Evolutionary conservation across 2,329 filamentous ascomycete species (phyloP).

Genomic region (Penicillium sp.): DNA sequence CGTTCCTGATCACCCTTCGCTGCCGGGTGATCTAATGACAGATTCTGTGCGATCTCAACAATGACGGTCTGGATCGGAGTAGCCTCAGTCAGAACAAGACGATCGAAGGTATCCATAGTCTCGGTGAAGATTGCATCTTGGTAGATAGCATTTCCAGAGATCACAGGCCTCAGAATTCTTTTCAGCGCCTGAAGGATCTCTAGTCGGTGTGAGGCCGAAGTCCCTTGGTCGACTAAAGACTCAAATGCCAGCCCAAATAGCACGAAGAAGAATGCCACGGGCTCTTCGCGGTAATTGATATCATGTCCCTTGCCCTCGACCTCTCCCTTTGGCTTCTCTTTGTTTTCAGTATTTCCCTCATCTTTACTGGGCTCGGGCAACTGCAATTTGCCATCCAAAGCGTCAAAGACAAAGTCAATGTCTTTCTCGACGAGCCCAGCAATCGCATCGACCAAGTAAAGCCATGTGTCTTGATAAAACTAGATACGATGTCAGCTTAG

Average conservation of each 20-base stretch:
- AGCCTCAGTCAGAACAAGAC: conserved; percentile 87
- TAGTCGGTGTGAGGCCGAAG: conserved; percentile 74
- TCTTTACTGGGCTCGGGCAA: conserved; percentile 28
- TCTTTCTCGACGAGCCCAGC: conserved; percentile 97
- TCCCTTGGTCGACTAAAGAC: conserved; percentile 80
- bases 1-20: conserved; percentile 68
- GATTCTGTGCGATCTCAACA: conserved; percentile 85
- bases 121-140: conserved; percentile 94
- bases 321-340: conserved; percentile 20
- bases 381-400: conserved; percentile 76
- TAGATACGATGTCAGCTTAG: conserved; percentile 24
- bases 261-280: conserved; percentile 98
- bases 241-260: conserved; percentile 96
- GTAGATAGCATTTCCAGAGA: conserved; percentile 95
- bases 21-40: conserved; percentile 89
- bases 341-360: conserved; percentile 20
- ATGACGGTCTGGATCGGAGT: conserved; percentile 88
- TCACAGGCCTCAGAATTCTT: conserved; percentile 91
- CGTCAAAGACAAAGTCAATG: conserved; percentile 96
- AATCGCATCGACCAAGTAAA: conserved; percentile 95
- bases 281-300: conserved; percentile 97
- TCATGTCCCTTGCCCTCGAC: conserved; percentile 64
- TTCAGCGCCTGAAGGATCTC: conserved; percentile 89
- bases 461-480: conserved; percentile 97
- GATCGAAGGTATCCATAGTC: conserved; percentile 92